phyloP scores from a whole-genome alignment of 352 stramenopile genomes.

The Phytopythium aichiense region DNA sequence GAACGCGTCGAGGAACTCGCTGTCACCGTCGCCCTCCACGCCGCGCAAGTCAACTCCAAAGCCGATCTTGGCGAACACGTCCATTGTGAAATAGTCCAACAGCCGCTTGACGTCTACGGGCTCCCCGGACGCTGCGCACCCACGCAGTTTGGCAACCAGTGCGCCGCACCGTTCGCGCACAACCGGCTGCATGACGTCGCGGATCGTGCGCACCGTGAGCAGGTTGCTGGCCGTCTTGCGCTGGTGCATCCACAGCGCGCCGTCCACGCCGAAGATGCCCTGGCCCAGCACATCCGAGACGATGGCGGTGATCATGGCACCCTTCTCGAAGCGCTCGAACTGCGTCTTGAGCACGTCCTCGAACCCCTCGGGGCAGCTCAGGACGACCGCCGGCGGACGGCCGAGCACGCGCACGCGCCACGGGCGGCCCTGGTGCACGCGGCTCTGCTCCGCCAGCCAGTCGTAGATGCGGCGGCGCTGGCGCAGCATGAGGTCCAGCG shows the following conservation, averaged over 20 bases:
- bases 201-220: slow-evolving; percentile 65
- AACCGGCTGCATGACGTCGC: slow-evolving; percentile 44
- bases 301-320: slow-evolving; percentile 25
- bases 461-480: slow-evolving; percentile 53
- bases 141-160: slow-evolving; percentile 28
- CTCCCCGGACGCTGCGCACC: slow-evolving; percentile 5
- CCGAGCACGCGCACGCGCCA: slow-evolving; percentile 40
- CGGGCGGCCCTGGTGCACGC: slow-evolving; percentile 30
- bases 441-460: slow-evolving; percentile 53
- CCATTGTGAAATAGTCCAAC: slow-evolving; percentile 61
- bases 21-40: slow-evolving; percentile 31
- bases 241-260: slow-evolving; percentile 62
- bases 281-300: slow-evolving; percentile 65
- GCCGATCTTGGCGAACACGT: slow-evolving; percentile 71
- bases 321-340: slow-evolving; percentile 81
- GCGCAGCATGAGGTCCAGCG: slow-evolving; percentile 36
- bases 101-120: slow-evolving; percentile 45
- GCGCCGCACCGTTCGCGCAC: slow-evolving; percentile 36
- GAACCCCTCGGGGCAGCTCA: slow-evolving; percentile 38
- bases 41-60: slow-evolving; percentile 62
- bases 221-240: slow-evolving; percentile 88
- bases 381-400: slow-evolving; percentile 29
- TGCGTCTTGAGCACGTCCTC: slow-evolving; percentile 62
- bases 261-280: slow-evolving; percentile 74
- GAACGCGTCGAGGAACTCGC: slow-evolving; percentile 31